Percentiles rank a stretch among this genome's conserved stretches.
These are phyloP conservation scores for Xylariaceae sp. DNA, from an alignment of 2,329 filamentous ascomycete genomes.

Conservation along the genomic window DNA sequence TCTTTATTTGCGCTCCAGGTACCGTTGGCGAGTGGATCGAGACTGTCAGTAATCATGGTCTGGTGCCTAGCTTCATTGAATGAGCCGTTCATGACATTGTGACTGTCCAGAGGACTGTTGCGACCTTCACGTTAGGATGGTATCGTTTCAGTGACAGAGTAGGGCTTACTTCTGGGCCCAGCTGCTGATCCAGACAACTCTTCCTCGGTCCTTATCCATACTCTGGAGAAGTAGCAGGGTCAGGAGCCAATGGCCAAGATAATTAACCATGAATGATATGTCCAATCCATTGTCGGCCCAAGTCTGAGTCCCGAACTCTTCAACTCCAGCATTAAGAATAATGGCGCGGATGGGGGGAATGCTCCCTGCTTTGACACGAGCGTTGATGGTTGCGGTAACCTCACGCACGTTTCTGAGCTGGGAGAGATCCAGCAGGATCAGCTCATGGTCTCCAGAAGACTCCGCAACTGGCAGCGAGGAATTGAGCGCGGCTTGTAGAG, in stretches of 20 bases:
- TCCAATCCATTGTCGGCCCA: slow-evolving; percentile 27
- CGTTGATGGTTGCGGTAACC: slow-evolving; percentile 12
- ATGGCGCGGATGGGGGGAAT: slow-evolving; percentile 21
- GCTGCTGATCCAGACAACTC: slow-evolving; percentile 25
- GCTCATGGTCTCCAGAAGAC: slow-evolving; percentile 5
- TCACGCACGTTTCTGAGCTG: slow-evolving; percentile 10
- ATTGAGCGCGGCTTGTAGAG: slow-evolving; percentile 3
- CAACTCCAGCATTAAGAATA: slow-evolving; percentile 15
- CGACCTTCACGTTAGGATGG: background rate
- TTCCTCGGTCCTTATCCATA: slow-evolving; percentile 25
- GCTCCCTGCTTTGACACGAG: slow-evolving; percentile 11
- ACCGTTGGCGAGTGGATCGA: slow-evolving; percentile 5
- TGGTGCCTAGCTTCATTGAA: background rate
- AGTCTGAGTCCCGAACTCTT: slow-evolving; percentile 18
- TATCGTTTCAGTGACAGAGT: background rate
- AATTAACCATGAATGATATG: slow-evolving; percentile 25
- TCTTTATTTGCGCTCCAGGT: slow-evolving; percentile 5
- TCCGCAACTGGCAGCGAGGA: slow-evolving; percentile 3
- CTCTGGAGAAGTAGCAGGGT: slow-evolving; percentile 26
- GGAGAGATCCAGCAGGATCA: slow-evolving; percentile 11
- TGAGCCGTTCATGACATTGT: slow-evolving; percentile 12
- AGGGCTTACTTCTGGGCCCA: slow-evolving; percentile 22
- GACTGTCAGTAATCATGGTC: background rate
- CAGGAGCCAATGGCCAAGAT: slow-evolving; percentile 26
- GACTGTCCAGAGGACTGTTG: background rate